Evolutionary conservation across 176 grass and related monocot genomes (phyloP), one percentile per base, ranked within the genome.

Genomic region (Poa pratensis): DNA sequence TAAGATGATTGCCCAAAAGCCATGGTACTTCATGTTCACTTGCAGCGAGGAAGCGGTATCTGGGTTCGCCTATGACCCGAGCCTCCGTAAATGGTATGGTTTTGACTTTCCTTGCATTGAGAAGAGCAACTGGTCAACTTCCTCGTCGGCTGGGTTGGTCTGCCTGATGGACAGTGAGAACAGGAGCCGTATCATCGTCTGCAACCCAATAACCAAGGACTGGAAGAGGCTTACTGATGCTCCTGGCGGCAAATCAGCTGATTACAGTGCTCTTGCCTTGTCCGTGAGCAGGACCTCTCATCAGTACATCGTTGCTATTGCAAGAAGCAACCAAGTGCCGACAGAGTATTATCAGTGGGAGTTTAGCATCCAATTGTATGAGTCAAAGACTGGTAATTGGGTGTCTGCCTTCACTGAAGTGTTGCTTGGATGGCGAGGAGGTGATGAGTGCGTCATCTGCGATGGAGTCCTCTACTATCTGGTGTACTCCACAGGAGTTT

Each of bases 1-100:
- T n/a, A 79, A 81, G 13, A 85, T 87, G 70, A 78, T 61, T 49
- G 86, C 95, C 45, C 95, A 97, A 80, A 97, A 89, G 65, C 95
- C 95, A 80, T 97, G 95, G 95, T 97, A 97, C 88, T 94, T 97
- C 81, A 97, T 97, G 95, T 94, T 94, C 49, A 94, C 86, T 26
- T 94, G 90, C 57, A 89, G 92, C 9, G 91, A 94, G 68, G 92
- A 89, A 42, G 79, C 20, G 1, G 90, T 97, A 17, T 81, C 88
- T 4, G 95, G 95, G 72, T 89, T 87, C 27, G 64, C 90, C 13
- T 94, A 91, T 43, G 95, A 91, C 43, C 88, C 92, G 0, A 89
- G 86, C 70, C 83, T 82, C 34, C 80, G 92, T 12, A 97, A 93
- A 65, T 97, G 95, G 95, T 94, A 93, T 65, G 82, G 69, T 45